These are phyloP conservation scores for Boeremia exigua DNA, from an alignment of 2,329 filamentous ascomycete genomes.

Conservation along the genomic window DNA sequence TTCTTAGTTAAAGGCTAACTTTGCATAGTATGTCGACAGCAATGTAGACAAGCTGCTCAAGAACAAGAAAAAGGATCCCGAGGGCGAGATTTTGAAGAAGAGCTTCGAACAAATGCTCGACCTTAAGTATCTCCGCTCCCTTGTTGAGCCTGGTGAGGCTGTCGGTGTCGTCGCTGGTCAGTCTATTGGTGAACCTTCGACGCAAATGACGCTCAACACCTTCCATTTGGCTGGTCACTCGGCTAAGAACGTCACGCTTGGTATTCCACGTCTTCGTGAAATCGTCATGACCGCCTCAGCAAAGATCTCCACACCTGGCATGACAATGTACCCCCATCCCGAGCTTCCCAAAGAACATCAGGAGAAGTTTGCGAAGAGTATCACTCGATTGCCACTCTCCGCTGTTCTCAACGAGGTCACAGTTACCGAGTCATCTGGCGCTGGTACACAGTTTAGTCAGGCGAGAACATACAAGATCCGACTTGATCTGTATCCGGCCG, in stretches of 20 bases:
- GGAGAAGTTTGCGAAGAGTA: slow-evolving; percentile 86
- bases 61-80: slow-evolving; percentile 63
- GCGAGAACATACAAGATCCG: slow-evolving; percentile 86
- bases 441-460: slow-evolving; percentile 69
- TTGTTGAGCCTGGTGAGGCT: slow-evolving; percentile 94
- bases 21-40: slow-evolving; percentile 71
- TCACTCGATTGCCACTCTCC: slow-evolving; percentile 82
- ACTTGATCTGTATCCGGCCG: slow-evolving; percentile 80
- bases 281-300: slow-evolving; percentile 97
- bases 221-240: slow-evolving; percentile 99
- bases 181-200: slow-evolving; percentile 95
- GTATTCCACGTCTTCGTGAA: slow-evolving; percentile 96
- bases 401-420: slow-evolving; percentile 82
- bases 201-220: slow-evolving; percentile 99
- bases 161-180: slow-evolving; percentile 97
- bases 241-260: slow-evolving; percentile 96
- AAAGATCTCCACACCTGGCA: slow-evolving; percentile 86
- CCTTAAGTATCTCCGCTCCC: slow-evolving; percentile 89
- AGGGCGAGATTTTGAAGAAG: slow-evolving; percentile 61
- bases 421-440: slow-evolving; percentile 80
- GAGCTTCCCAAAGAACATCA: slow-evolving; percentile 73
- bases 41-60: slow-evolving; percentile 70
- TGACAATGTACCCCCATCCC: slow-evolving; percentile 80
- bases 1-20: slow-evolving; percentile 18
- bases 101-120: slow-evolving; percentile 84